Evolutionary conservation across 1,284 basidiomycete genomes (phyloP), one percentile per base, ranked within the genome.

Genomic region (Nidula niveotomentosa): DNA sequence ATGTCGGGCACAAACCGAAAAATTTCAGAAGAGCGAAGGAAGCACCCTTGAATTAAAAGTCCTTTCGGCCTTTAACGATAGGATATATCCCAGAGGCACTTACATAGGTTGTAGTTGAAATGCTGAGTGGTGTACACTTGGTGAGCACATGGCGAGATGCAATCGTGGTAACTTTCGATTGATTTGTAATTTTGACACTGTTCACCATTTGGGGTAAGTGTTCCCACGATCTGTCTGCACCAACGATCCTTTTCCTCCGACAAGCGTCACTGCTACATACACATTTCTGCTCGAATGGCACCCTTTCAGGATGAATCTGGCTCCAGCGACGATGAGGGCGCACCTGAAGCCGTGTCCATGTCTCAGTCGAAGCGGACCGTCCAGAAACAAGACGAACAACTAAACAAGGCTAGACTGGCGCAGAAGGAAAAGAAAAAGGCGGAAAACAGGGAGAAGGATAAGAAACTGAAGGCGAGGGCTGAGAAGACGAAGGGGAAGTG

Each of bases 331-430:
- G 73, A 75, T 37, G 75, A 75, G 15, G 74, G 71, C 33, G 67
- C 72, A 5, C 83, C 83, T 4, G 82, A 84, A 62, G 58, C 71
- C 0, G 56, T 82, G 10, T 69, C 76, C 1, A 72, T 78, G 4
- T 64, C 70, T 0, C 65, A 72, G 35, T 76, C 80, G 17, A 82
- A 76, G 61, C 67, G 69, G 30, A 57, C 66, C 10, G 68, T 66
- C n/a, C 62, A 68, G 18, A 62, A 65, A 43, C 61, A 63, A 33
- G 67, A 74, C 18, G 68, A 68, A 15, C 64, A 65, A 9, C 58
- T 73, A 1, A 67, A 67, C 50, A 66, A 70, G 47, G 73, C 73
- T 3, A 65, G 74, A 41, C 61, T 59, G 9, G 69, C 69, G 4
- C 71, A 72, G 58, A 72, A 71, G 35, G 66, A 67, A 49, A 75